phyloP scores from a whole-genome alignment of 2,329 filamentous ascomycete species.

The Aspergillus niger region DNA sequence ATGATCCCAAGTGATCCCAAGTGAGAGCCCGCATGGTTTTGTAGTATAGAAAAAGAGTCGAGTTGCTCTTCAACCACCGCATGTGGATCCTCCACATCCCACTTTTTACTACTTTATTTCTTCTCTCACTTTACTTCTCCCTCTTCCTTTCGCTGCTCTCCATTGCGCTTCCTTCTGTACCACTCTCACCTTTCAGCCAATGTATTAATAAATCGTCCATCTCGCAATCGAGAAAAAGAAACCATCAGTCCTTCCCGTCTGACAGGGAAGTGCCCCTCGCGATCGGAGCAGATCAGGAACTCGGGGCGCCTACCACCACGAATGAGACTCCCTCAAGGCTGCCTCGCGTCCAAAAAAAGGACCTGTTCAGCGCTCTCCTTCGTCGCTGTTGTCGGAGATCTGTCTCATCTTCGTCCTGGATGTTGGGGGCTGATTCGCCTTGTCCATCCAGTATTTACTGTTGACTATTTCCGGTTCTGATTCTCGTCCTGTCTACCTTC shows the following conservation, averaged over 20 bases:
- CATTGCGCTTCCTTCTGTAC: not conserved
- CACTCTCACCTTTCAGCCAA: not conserved
- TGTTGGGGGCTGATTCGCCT: not conserved
- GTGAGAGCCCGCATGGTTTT: no score
- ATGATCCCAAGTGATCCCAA: not conserved
- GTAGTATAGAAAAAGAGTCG: no score
- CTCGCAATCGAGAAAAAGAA: not conserved
- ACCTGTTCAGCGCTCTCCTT: not conserved
- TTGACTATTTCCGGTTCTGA: not conserved
- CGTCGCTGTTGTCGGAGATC: not conserved
- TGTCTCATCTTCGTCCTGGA: not conserved
- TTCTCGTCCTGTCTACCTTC: not conserved
- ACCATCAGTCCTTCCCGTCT: not conserved
- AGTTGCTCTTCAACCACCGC: no score
- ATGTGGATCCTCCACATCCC: not conserved
- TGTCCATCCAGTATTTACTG: not conserved
- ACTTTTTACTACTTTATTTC: not conserved
- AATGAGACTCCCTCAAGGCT: slow-evolving; percentile 20
- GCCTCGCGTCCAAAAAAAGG: slow-evolving; percentile 7
- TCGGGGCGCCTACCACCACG: slow-evolving; percentile 25
- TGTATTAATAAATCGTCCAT: not conserved
- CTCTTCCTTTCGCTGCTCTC: not conserved
- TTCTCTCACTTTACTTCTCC: not conserved
- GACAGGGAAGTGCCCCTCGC: slow-evolving; percentile 7
- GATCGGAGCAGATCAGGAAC: slow-evolving; percentile 25